Conservation (phyloP, 768 basidiomycete species). For the Lentinus brumalis region DNA sequence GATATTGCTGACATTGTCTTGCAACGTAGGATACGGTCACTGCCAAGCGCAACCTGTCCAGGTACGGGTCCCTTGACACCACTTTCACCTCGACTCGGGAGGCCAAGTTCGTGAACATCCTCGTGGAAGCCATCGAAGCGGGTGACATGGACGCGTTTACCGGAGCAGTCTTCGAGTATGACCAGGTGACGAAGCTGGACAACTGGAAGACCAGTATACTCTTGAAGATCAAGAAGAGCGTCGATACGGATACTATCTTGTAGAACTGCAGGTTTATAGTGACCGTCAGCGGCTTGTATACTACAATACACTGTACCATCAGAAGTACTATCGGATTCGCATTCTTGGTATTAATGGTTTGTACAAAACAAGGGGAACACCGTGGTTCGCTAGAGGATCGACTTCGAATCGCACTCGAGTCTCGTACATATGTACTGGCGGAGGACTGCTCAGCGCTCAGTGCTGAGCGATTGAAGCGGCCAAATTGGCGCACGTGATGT, state of each 20-base stretch:
- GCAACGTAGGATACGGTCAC: slow-evolving; percentile 75
- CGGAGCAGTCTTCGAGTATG: slow-evolving; percentile 85
- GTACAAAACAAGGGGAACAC: no score
- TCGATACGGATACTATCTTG: slow-evolving; percentile 56
- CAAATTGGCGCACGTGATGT: no score
- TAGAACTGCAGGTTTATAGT: slow-evolving; percentile 16
- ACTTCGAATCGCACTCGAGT: no score
- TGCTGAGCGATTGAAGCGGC: no score
- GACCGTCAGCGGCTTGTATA: neutral
- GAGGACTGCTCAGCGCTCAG: no score
- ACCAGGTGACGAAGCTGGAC: slow-evolving; percentile 90
- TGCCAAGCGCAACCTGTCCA: slow-evolving; percentile 74
- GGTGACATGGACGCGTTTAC: slow-evolving; percentile 78
- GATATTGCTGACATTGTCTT: neutral
- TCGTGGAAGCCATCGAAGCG: slow-evolving; percentile 76
- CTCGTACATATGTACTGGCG: no score
- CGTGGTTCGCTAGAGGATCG: no score
- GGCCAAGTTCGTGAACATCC: slow-evolving; percentile 78
- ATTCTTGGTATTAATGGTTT: neutral
- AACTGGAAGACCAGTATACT: slow-evolving; percentile 94
- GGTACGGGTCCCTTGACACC: slow-evolving; percentile 80
- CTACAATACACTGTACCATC: slow-evolving; percentile 8
- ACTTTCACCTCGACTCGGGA: slow-evolving; percentile 90
- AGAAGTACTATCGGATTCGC: neutral
- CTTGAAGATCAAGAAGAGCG: slow-evolving; percentile 84